Evolutionary conservation across 305 asterid genomes (phyloP).

Genomic region (Rubia occidens): DNA sequence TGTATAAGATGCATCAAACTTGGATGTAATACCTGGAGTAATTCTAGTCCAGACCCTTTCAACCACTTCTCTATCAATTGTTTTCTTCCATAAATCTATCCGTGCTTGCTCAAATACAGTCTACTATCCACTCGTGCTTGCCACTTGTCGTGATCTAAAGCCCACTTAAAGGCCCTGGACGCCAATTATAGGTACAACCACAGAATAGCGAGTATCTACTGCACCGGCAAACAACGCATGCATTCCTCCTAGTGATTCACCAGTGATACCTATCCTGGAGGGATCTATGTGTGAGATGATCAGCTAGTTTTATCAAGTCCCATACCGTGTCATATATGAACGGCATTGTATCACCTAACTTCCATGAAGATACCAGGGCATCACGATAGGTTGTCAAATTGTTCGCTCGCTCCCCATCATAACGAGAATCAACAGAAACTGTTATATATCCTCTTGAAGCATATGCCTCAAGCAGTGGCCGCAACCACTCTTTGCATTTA

Average conservation of each 20-base stretch:
- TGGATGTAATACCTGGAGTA: constrained; percentile 75
- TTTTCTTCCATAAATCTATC: constrained; percentile 50
- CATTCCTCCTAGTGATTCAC: constrained; percentile 99
- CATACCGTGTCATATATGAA: constrained; percentile 92
- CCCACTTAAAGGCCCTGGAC: constrained; percentile 98
- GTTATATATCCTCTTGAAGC: constrained; percentile 83
- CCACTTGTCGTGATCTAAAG: constrained; percentile 76
- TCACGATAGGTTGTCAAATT: constrained; percentile 67
- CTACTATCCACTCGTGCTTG: constrained; percentile 79
- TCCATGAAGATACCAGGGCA: constrained; percentile 79
- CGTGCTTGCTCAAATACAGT: constrained; percentile 73
- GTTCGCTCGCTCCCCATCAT: constrained; percentile 90
- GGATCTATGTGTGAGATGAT: constrained; percentile 69
- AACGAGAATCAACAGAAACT: constrained; percentile 89
- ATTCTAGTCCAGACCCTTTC: constrained; percentile 89
- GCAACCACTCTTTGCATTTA: constrained; percentile 86
- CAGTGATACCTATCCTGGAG: constrained; percentile 72
- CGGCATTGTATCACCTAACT: constrained; percentile 75
- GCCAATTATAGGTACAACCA: constrained; percentile 79
- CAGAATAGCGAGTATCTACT: constrained; percentile 71
- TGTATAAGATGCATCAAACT: constrained; percentile 65
- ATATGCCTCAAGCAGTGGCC: constrained; percentile 93
- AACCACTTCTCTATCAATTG: constrained; percentile 70
- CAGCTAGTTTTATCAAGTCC: constrained; percentile 90
- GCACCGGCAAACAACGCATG: constrained; percentile 97